Evolutionary conservation across 352 stramenopile species (phyloP).

Genomic region (Phytopythium aichiense): DNA sequence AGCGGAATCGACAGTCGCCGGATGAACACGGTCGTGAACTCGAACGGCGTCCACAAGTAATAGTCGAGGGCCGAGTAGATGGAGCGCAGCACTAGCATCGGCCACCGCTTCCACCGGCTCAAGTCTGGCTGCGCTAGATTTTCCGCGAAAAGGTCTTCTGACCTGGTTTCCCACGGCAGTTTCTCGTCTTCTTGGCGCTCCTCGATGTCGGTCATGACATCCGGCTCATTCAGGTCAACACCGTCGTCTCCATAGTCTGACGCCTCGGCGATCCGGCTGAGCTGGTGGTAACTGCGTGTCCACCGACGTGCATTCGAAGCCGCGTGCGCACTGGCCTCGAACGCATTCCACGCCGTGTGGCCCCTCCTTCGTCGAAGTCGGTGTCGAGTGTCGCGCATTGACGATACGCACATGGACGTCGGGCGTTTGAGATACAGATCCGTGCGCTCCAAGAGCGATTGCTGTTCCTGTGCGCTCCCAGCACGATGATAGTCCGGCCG

Average conservation of each 20-base stretch:
- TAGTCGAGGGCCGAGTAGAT: constrained; percentile 32
- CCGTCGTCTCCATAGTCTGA: constrained; percentile 13
- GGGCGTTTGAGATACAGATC: constrained; percentile 46
- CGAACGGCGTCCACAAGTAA: constrained; percentile 68
- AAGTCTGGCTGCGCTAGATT: constrained; percentile 14
- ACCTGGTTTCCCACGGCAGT: constrained; percentile 7
- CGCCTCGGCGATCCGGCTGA: constrained; percentile 61
- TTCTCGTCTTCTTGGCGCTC: constrained; percentile 20
- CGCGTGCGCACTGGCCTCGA: constrained; percentile 56
- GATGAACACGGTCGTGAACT: constrained; percentile 63
- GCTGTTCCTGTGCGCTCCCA: constrained; percentile 23
- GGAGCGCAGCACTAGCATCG: constrained; percentile 11
- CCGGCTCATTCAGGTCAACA: constrained; percentile 13
- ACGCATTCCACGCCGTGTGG: constrained; percentile 54
- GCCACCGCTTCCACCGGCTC: constrained; percentile 20
- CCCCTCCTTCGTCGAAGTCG: constrained; percentile 31
- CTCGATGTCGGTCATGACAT: constrained; percentile 11
- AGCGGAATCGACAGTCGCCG: constrained; percentile 71
- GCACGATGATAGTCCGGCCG: constrained; percentile 17
- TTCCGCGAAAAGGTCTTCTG: constrained; percentile 3
- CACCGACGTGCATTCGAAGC: constrained; percentile 51
- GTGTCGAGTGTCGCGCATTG: constrained; percentile 33
- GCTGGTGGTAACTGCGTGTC: constrained; percentile 59
- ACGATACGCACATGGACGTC: constrained; percentile 50
- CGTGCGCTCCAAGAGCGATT: constrained; percentile 55